Evolutionary conservation across 2,329 filamentous ascomycete species (phyloP).

Genomic region (Claviceps quebecensis): DNA sequence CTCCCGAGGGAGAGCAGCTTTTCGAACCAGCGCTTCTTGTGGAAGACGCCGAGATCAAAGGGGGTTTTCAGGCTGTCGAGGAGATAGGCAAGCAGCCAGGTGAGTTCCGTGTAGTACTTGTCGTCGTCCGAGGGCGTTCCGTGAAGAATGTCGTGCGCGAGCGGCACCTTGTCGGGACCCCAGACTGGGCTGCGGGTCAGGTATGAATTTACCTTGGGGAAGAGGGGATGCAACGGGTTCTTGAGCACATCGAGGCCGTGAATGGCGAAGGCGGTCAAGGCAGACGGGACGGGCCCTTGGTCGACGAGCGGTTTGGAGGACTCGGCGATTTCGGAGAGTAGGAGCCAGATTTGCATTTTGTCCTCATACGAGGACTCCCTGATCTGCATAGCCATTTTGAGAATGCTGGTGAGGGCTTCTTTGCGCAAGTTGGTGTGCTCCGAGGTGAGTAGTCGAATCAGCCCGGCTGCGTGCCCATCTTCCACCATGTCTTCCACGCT

Average conservation of each 20-base stretch:
- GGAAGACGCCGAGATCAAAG: slow-evolving; percentile 47
- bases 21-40: slow-evolving; percentile 55
- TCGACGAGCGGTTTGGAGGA: slow-evolving; percentile 46
- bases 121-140: slow-evolving; percentile 60
- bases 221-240: slow-evolving; percentile 69
- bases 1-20: slow-evolving; percentile 55
- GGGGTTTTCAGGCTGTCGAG: slow-evolving; percentile 49
- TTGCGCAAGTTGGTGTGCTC: slow-evolving; percentile 60
- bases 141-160: slow-evolving; percentile 49
- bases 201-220: slow-evolving; percentile 75
- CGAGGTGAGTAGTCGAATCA: slow-evolving; percentile 66
- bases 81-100: slow-evolving; percentile 61
- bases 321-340: slow-evolving; percentile 68
- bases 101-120: slow-evolving; percentile 55
- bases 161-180: slow-evolving; percentile 57
- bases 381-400: slow-evolving; percentile 49
- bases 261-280: slow-evolving; percentile 62
- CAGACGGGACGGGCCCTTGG: slow-evolving; percentile 49
- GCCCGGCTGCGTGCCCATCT: slow-evolving; percentile 54
- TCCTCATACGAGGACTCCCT: slow-evolving; percentile 60
- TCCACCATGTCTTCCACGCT: slow-evolving; percentile 67
- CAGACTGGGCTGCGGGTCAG: slow-evolving; percentile 66
- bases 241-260: slow-evolving; percentile 55
- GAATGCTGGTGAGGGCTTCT: slow-evolving; percentile 58
- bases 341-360: slow-evolving; percentile 62